Conservation (phyloP, 257 asterid species). For the Solanum appendiculatum region DNA sequence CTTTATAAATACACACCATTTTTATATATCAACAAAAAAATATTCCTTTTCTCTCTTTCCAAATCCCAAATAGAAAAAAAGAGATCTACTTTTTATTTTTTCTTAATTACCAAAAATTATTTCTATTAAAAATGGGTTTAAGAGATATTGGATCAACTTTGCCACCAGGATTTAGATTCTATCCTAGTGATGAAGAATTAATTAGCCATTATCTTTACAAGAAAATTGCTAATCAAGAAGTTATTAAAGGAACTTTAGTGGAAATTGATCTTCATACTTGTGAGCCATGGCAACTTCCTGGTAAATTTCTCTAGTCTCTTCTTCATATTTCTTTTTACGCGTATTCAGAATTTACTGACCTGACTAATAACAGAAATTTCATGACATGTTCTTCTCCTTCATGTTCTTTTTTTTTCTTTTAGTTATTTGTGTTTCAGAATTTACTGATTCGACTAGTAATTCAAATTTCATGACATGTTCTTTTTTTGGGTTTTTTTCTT, state of each 20-base stretch:
- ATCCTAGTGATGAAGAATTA: slow-evolving; percentile 82
- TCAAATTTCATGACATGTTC: not conserved
- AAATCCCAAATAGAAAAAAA: not conserved
- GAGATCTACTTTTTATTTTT: not conserved
- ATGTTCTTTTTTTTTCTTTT: not conserved
- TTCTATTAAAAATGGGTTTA: slow-evolving; percentile 35
- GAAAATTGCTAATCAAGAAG: slow-evolving; percentile 42
- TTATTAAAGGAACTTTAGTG: slow-evolving; percentile 44
- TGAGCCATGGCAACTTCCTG: slow-evolving; percentile 99
- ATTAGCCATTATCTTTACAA: slow-evolving; percentile 74
- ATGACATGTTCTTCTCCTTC: not conserved
- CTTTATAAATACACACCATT: slow-evolving; percentile 10
- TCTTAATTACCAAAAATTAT: not conserved
- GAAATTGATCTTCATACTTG: slow-evolving; percentile 83
- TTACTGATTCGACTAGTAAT: not conserved
- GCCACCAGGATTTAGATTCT: slow-evolving; percentile 83
- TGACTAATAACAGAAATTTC: not conserved
- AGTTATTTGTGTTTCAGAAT: not conserved
- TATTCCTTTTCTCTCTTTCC: not conserved
- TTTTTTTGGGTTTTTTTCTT: not conserved
- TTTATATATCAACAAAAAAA: not conserved
- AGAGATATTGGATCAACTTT: slow-evolving; percentile 71
- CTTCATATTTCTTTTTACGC: not conserved
- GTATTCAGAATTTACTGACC: not conserved
- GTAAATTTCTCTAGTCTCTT: slow-evolving; percentile 21